phyloP scores from a whole-genome alignment of 306 rosid genomes.

The Casuarina glauca region DNA sequence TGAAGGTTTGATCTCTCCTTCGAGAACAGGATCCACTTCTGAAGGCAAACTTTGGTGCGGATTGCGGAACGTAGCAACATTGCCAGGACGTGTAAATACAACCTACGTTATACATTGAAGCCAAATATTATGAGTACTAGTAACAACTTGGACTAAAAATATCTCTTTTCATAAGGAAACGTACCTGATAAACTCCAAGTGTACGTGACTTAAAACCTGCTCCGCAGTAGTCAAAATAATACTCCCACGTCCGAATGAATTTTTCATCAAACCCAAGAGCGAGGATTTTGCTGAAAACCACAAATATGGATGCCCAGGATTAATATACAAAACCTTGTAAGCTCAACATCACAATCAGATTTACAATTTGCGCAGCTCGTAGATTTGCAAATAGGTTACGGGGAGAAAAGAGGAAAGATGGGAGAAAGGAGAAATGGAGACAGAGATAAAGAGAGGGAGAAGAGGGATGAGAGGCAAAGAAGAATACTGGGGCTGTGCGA shows the following conservation, averaged over 20 bases:
- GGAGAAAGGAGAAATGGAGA: too few species aligned
- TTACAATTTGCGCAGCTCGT: too few species aligned
- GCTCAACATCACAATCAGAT: too few species aligned
- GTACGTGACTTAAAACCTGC: conserved; percentile 81
- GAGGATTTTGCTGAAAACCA: conserved; percentile 50
- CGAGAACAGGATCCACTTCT: conserved; percentile 17
- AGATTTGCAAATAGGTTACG: too few species aligned
- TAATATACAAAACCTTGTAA: too few species aligned
- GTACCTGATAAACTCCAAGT: conserved; percentile 82
- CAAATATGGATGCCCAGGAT: too few species aligned
- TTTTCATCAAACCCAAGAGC: conserved; percentile 69
- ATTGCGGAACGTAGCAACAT: conserved; percentile 51
- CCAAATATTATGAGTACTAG: not conserved
- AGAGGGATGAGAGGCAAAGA: too few species aligned
- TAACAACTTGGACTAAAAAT: too few species aligned
- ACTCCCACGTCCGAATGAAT: conserved; percentile 88
- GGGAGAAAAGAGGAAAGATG: too few species aligned
- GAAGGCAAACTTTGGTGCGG: conserved; percentile 51
- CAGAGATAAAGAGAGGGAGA: too few species aligned
- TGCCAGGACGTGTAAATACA: conserved; percentile 88
- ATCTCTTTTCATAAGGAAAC: not conserved
- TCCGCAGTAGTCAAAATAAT: conserved; percentile 78
- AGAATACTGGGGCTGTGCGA: too few species aligned
- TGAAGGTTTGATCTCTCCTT: not conserved
- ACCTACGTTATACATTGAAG: conserved; percentile 46